These are phyloP conservation scores for Juglanconis sp. DNA, from an alignment of 2,329 filamentous ascomycete genomes.

Conservation along the genomic window DNA sequence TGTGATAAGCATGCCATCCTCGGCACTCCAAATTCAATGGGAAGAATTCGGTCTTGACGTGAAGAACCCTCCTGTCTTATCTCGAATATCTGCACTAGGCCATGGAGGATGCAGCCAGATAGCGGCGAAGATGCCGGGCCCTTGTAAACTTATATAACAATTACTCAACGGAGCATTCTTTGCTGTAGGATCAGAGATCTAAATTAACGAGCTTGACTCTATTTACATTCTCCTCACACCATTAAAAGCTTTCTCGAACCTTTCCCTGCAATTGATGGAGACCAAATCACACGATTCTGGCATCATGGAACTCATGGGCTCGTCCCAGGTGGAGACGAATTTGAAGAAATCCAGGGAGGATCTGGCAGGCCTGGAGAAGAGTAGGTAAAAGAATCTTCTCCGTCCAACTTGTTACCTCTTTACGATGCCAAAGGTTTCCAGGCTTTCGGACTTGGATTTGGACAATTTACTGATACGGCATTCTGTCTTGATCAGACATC, in stretches of 20 bases:
- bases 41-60: no score
- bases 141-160: no score
- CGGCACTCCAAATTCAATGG: no score
- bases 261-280: neutral
- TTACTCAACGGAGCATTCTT: no score
- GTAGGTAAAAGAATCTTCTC: slow-evolving; percentile 27
- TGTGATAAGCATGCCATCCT: no score
- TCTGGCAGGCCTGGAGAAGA: neutral
- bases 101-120: no score
- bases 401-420: no score
- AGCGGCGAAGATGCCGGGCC: no score
- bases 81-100: no score
- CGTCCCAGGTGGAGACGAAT: neutral
- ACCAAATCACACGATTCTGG: neutral
- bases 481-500: neutral
- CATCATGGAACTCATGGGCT: neutral
- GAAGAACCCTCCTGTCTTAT: no score
- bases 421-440: neutral
- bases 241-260: neutral
- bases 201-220: no score
- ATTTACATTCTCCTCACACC: neutral
- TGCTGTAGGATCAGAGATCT: no score
- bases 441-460: neutral
- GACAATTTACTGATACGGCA: neutral
- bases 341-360: neutral